These are phyloP conservation scores for Sphaerulina populicola DNA, from an alignment of 2,329 filamentous ascomycete species.

Conservation along the genomic window DNA sequence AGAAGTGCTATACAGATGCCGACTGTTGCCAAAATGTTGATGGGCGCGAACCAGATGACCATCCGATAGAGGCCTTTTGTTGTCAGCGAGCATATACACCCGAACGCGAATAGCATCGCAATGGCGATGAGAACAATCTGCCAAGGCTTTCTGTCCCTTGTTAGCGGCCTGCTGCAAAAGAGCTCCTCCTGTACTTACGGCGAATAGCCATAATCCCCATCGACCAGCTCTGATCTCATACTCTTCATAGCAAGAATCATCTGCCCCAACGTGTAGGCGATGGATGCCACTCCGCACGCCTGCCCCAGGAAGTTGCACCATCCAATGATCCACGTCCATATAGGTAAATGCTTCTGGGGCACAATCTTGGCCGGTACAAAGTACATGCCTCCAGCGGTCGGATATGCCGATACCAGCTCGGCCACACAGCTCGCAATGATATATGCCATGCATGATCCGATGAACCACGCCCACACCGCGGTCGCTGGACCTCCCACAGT, in stretches of 20 bases:
- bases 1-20: conserved; percentile 53
- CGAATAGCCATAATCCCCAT: conserved; percentile 46
- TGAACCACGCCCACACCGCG: conserved; percentile 58
- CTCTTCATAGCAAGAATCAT: conserved; percentile 55
- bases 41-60: conserved; percentile 57
- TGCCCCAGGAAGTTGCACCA: conserved; percentile 57
- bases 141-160: conserved; percentile 43
- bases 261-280: conserved; percentile 56
- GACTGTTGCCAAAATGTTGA: conserved; percentile 55
- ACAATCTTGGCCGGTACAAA: conserved; percentile 60
- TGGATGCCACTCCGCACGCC: conserved; percentile 54
- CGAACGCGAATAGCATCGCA: conserved; percentile 47
- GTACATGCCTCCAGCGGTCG: conserved; percentile 60
- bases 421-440: conserved; percentile 58
- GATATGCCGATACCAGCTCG: conserved; percentile 58
- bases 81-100: conserved; percentile 54
- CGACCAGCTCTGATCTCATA: conserved; percentile 51
- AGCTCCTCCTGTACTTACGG: conserved; percentile 41
- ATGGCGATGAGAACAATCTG: conserved; percentile 54
- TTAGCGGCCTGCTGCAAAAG: conserved; percentile 4
- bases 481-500: conserved; percentile 54
- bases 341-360: conserved; percentile 50
- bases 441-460: conserved; percentile 56
- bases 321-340: conserved; percentile 59
- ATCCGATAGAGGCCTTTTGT: conserved; percentile 53